A percentile compares a stretch with the other conserved stretches of the same genome.
phyloP scores from a whole-genome alignment of 768 basidiomycete species.

The Ramaria rubella region DNA sequence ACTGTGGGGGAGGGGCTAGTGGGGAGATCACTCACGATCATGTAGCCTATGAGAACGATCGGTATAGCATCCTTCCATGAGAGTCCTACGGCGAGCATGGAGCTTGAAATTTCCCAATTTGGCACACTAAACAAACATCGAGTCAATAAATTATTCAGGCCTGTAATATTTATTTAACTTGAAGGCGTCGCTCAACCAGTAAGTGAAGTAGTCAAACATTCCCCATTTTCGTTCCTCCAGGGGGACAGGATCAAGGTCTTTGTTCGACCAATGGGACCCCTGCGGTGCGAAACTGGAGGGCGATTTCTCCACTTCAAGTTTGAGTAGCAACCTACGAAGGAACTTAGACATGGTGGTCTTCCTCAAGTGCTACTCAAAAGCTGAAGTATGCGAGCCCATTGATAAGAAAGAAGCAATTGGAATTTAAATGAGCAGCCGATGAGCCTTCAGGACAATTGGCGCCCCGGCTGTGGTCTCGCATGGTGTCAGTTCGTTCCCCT shows the following conservation, averaged over 20 bases:
- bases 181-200: conserved; percentile 37
- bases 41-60: not conserved
- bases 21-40: not conserved
- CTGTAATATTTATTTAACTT: conserved; percentile 14
- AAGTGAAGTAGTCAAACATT: conserved; percentile 58
- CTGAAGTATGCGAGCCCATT: too few species aligned
- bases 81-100: conserved; percentile 68
- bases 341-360: not conserved
- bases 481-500: too few species aligned
- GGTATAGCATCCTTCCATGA: conserved; percentile 45
- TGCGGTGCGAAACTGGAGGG: conserved; percentile 1
- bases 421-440: too few species aligned
- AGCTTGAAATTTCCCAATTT: conserved; percentile 59
- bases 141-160: conserved; percentile 23
- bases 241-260: conserved; percentile 60
- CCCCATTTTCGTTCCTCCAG: conserved; percentile 57
- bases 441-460: too few species aligned
- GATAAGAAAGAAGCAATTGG: too few species aligned
- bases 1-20: conserved; percentile 12
- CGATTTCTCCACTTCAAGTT: conserved; percentile 8
- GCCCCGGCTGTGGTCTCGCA: too few species aligned
- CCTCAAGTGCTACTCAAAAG: too few species aligned
- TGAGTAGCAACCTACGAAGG: not conserved
- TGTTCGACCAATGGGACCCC: conserved; percentile 12
- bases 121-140: conserved; percentile 19